Percentiles rank a stretch among this genome's conserved stretches.
phyloP scores from a whole-genome alignment of 176 grass and related monocot genomes.

The Alloteropsis semialata region DNA sequence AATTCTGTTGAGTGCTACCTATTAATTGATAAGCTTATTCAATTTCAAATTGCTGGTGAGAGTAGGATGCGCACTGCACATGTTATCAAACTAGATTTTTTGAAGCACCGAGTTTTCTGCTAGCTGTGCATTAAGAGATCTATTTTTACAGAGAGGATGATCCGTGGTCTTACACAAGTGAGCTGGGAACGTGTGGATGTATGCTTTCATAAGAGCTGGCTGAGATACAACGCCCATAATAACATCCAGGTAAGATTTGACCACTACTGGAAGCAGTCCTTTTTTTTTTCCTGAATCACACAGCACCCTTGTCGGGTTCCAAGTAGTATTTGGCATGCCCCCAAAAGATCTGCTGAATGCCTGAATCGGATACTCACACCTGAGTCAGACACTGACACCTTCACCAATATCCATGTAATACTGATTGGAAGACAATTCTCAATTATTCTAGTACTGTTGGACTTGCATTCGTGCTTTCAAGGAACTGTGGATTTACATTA shows the following conservation, averaged over 20 bases:
- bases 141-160: conserved; percentile 70
- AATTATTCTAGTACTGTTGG: neutral
- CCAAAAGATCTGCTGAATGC: no score
- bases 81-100: neutral
- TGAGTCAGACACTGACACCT: no score
- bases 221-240: conserved; percentile 86
- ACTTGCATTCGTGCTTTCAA: neutral
- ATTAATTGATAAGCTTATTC: conserved; percentile 8
- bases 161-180: conserved; percentile 77
- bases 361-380: no score
- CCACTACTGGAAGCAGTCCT: neutral
- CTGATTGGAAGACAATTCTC: neutral
- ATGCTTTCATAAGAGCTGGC: conserved; percentile 67
- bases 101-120: neutral
- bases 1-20: neutral
- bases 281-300: no score
- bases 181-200: conserved; percentile 94
- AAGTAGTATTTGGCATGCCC: no score
- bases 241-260: conserved; percentile 69
- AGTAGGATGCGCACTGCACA: neutral
- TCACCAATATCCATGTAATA: no score
- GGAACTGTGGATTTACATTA: neutral
- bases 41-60: neutral
- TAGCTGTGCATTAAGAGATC: neutral
- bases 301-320: no score